These are phyloP conservation scores for Beauveria pseudobassiana DNA, from an alignment of 2,329 filamentous ascomycete genomes.

Conservation along the genomic window DNA sequence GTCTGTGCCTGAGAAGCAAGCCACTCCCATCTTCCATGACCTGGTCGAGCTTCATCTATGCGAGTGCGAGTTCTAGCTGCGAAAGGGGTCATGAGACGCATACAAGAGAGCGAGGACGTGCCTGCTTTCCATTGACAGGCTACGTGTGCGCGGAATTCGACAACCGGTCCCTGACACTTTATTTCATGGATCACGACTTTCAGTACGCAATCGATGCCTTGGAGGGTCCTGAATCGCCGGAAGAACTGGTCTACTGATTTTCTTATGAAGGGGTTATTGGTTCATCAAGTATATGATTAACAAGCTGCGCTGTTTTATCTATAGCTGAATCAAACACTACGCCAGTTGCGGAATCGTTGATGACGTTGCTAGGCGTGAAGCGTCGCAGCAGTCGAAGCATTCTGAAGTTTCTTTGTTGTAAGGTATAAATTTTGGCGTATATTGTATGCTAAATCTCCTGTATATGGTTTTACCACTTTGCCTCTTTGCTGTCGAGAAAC, in stretches of 20 bases:
- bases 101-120: background rate
- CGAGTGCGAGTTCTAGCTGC: background rate
- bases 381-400: background rate
- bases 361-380: background rate
- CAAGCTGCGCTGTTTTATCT: background rate
- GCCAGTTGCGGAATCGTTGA: background rate
- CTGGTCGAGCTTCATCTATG: background rate
- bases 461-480: slow-evolving; percentile 42
- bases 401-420: background rate
- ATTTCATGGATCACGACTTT: background rate
- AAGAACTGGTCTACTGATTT: background rate
- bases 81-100: background rate
- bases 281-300: too few relatives aligned
- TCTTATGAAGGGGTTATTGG: background rate
- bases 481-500: slow-evolving; percentile 48
- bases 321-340: background rate
- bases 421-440: background rate
- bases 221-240: background rate
- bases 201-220: background rate
- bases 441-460: slow-evolving; percentile 1
- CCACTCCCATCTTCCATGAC: background rate
- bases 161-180: background rate
- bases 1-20: background rate
- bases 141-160: background rate
- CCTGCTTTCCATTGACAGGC: background rate